Evolutionary conservation across 257 asterid genomes (phyloP).

Genomic region (Solanum chaucha): DNA sequence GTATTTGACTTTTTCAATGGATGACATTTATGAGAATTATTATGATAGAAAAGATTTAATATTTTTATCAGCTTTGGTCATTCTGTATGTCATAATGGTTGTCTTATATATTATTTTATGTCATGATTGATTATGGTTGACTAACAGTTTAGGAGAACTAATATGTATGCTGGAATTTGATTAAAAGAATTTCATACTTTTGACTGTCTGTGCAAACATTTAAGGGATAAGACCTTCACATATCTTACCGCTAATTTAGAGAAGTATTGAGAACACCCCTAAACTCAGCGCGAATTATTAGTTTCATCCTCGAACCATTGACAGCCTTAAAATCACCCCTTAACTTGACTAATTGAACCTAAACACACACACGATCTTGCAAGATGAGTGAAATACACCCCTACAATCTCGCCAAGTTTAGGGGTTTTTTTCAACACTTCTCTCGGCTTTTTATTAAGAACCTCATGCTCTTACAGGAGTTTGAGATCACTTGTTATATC

Average conservation of each 20-base stretch:
- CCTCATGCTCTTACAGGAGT: too few species aligned
- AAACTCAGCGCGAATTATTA: too few species aligned
- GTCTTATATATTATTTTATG: background rate
- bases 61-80: background rate
- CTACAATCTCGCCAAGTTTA: too few species aligned
- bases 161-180: background rate
- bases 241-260: background rate
- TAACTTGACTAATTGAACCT: too few species aligned
- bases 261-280: background rate
- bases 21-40: background rate
- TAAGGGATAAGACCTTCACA: background rate
- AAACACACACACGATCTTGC: too few species aligned
- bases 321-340: too few species aligned
- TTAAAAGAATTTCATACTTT: background rate
- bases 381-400: too few species aligned
- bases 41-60: background rate
- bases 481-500: too few species aligned
- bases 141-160: background rate
- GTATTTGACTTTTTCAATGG: background rate
- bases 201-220: background rate
- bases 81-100: background rate
- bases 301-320: too few species aligned
- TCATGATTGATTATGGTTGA: background rate
- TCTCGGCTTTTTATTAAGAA: too few species aligned
- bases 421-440: too few species aligned